Conservation (phyloP, 768 basidiomycete genomes). For the Trametes coccinea region DNA sequence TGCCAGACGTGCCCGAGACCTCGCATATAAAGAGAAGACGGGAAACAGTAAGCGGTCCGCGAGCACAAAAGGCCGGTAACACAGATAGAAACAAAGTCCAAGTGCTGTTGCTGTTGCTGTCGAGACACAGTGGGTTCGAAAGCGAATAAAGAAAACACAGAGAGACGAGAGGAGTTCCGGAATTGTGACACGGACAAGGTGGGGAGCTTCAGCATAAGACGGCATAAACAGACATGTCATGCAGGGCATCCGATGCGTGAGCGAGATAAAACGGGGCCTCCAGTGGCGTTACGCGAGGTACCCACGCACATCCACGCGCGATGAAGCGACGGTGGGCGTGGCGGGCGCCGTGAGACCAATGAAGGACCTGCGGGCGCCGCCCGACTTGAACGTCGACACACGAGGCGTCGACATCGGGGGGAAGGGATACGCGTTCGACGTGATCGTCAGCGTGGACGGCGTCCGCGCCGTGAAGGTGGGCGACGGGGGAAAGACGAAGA, state of each 20-base stretch:
- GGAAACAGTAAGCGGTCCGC: neutral
- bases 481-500: conserved; percentile 86
- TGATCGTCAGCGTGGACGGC: conserved; percentile 82
- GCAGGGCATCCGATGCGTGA: conserved; percentile 18
- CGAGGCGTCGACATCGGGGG: conserved; percentile 65
- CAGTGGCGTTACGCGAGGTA: conserved; percentile 39
- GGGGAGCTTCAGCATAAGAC: conserved; percentile 7
- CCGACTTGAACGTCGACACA: conserved; percentile 63
- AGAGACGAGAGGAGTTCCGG: conserved; percentile 18
- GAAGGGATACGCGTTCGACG: conserved; percentile 62
- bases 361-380: conserved; percentile 71
- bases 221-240: conserved; percentile 15
- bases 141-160: conserved; percentile 7
- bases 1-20: conserved; percentile 24
- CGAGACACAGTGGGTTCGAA: neutral
- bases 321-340: conserved; percentile 79
- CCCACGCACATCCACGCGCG: conserved; percentile 83
- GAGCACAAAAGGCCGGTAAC: neutral
- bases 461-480: conserved; percentile 57
- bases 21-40: conserved; percentile 18
- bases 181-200: conserved; percentile 16
- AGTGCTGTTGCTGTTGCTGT: conserved; percentile 1
- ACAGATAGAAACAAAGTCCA: conserved; percentile 9
- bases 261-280: conserved; percentile 32
- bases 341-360: conserved; percentile 68